Evolutionary conservation across 2,329 filamentous ascomycete species (phyloP).

Genomic region (Herpotrichia juniperi): DNA sequence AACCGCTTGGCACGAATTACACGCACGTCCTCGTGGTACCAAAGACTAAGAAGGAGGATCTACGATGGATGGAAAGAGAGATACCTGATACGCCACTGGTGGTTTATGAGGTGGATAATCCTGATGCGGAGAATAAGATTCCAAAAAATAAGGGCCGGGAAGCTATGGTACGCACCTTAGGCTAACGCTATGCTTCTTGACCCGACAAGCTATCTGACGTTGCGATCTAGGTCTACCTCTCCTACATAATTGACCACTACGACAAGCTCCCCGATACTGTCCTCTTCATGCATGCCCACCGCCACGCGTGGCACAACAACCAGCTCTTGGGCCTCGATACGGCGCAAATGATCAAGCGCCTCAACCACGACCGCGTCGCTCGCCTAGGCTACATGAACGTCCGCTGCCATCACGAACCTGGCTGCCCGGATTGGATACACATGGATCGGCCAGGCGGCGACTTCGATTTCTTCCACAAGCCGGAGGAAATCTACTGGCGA

Average conservation of each 20-base stretch:
- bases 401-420: conserved; percentile 63
- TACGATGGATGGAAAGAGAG: conserved; percentile 44
- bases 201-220: conserved; percentile 5
- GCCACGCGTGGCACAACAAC: conserved; percentile 66
- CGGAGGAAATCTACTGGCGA: conserved; percentile 46
- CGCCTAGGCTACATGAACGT: conserved; percentile 65
- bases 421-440: conserved; percentile 65
- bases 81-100: conserved; percentile 45
- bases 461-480: conserved; percentile 47
- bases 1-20: conserved; percentile 44
- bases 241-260: conserved; percentile 69
- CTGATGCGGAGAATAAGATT: conserved; percentile 54
- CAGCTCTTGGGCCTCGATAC: conserved; percentile 58
- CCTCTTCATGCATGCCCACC: conserved; percentile 64
- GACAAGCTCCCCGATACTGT: conserved; percentile 63
- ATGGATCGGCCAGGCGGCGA: conserved; percentile 47
- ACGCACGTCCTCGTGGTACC: conserved; percentile 42
- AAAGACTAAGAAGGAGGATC: conserved; percentile 45
- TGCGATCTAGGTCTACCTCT: conserved; percentile 55
- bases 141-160: conserved; percentile 67
- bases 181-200: not conserved
- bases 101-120: conserved; percentile 61
- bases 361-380: conserved; percentile 59
- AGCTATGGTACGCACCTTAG: conserved; percentile 52
- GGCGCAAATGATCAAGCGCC: conserved; percentile 55